phyloP scores from a whole-genome alignment of 495 filamentous ascomycete genomes.

The Talaromyces trachyspermus region DNA sequence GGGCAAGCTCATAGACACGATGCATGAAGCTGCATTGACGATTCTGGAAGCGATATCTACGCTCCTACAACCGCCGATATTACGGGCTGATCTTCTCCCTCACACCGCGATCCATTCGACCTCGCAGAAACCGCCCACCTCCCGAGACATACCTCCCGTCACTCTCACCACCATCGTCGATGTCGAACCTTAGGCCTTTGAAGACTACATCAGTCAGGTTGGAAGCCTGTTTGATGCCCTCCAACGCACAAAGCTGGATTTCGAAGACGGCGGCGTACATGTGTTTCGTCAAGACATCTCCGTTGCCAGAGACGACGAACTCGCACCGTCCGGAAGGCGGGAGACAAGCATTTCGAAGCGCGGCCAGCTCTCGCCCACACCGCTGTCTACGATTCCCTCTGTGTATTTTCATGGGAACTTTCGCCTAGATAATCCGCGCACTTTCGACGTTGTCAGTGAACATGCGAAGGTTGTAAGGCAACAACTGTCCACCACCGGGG shows the following conservation, averaged over 20 bases:
- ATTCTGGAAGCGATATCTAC: constrained; percentile 63
- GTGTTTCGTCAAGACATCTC: constrained; percentile 9
- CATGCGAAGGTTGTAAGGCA: constrained; percentile 69
- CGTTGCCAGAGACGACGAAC: constrained; percentile 4
- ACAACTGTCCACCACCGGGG: constrained; percentile 29
- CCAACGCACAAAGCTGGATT: constrained; percentile 53
- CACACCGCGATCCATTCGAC: constrained; percentile 53
- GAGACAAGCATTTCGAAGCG: background rate
- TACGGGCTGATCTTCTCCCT: constrained; percentile 68
- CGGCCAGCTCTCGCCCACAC: constrained; percentile 48
- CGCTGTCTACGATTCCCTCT: constrained; percentile 68
- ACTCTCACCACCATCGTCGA: constrained; percentile 70
- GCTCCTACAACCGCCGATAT: constrained; percentile 66
- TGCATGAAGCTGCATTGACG: background rate
- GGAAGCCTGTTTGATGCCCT: constrained; percentile 62
- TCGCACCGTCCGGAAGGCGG: background rate
- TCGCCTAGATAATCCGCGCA: constrained; percentile 76
- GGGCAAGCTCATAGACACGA: constrained; percentile 2
- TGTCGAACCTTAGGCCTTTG: constrained; percentile 61
- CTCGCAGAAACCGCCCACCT: constrained; percentile 59
- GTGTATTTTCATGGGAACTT: constrained; percentile 84
- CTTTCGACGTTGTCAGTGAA: constrained; percentile 81
- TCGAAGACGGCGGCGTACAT: constrained; percentile 40
- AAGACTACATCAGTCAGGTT: constrained; percentile 62
- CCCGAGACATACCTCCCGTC: constrained; percentile 76